Evolutionary conservation across 148 eudicot species (phyloP).

Genomic region (Suaeda aralocaspica): DNA sequence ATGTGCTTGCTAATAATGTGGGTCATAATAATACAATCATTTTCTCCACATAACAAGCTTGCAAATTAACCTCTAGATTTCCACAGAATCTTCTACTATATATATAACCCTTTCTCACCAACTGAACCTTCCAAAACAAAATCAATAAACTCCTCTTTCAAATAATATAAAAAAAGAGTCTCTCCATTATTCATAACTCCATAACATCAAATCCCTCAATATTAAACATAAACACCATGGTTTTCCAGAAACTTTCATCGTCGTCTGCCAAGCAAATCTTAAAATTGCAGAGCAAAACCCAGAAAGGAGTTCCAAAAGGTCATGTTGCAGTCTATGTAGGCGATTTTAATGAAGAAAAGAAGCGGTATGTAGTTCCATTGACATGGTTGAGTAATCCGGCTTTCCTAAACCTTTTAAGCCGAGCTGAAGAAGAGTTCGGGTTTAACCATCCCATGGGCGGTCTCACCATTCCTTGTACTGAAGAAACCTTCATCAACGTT

Average conservation of each 20-base stretch:
- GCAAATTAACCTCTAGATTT: neutral
- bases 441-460: slow-evolving; percentile 63
- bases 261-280: slow-evolving; percentile 31
- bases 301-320: slow-evolving; percentile 43
- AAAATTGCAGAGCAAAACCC: slow-evolving; percentile 28
- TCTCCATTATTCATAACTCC: neutral
- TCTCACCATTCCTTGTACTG: slow-evolving; percentile 51
- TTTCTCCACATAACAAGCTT: neutral
- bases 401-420: slow-evolving; percentile 38
- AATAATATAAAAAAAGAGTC: neutral
- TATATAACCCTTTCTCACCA: slow-evolving; percentile 18
- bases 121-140: slow-evolving; percentile 22
- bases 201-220: neutral
- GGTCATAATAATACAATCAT: slow-evolving; percentile 13
- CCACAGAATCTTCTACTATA: slow-evolving; percentile 13
- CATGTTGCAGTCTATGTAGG: slow-evolving; percentile 58
- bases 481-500: slow-evolving; percentile 26
- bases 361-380: slow-evolving; percentile 43
- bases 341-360: slow-evolving; percentile 26
- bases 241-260: slow-evolving; percentile 33
- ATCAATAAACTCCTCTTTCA: slow-evolving; percentile 6
- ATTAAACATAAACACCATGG: slow-evolving; percentile 26
- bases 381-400: slow-evolving; percentile 50
- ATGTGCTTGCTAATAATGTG: slow-evolving; percentile 27
- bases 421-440: slow-evolving; percentile 55